A percentile compares a stretch with the other conserved stretches of the same genome.
Evolutionary conservation across 2,329 filamentous ascomycete genomes (phyloP).

Genomic region (Pseudopyrenochaeta lycopersici): DNA sequence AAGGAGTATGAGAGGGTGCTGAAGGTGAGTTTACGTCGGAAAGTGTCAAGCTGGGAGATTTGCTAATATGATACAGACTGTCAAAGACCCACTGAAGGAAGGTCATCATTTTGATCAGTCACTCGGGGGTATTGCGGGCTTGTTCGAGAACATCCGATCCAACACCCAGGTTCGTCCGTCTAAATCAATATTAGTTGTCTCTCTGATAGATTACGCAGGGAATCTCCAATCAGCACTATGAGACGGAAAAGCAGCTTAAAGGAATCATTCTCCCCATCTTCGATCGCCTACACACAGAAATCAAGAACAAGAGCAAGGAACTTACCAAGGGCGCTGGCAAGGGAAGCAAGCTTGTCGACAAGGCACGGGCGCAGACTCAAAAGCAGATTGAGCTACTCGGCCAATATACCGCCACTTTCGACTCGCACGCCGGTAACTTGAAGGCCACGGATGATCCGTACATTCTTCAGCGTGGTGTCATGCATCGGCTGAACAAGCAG

Average conservation of each 20-base stretch:
- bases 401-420: conserved; percentile 81
- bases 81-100: conserved; percentile 85
- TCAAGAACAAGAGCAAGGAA: conserved; percentile 96
- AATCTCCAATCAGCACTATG: conserved; percentile 85
- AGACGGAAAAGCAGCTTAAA: conserved; percentile 91
- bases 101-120: conserved; percentile 92
- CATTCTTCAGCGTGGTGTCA: conserved; percentile 80
- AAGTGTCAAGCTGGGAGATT: not conserved
- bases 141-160: conserved; percentile 92
- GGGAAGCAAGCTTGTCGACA: conserved; percentile 89
- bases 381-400: conserved; percentile 96
- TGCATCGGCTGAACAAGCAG: conserved; percentile 88
- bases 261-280: conserved; percentile 86
- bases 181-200: not conserved
- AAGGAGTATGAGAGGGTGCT: conserved; percentile 96
- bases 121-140: conserved; percentile 83
- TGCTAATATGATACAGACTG: conserved; percentile 66
- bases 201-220: conserved; percentile 60
- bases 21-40: conserved; percentile 68
- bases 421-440: conserved; percentile 76
- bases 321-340: conserved; percentile 82
- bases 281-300: conserved; percentile 90
- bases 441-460: conserved; percentile 85
- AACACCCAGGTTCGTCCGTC: conserved; percentile 75
- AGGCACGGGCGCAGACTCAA: conserved; percentile 84